These are phyloP conservation scores for Kazachstania africana DNA, from an alignment of 805 yeast species.

Conservation along the genomic window DNA sequence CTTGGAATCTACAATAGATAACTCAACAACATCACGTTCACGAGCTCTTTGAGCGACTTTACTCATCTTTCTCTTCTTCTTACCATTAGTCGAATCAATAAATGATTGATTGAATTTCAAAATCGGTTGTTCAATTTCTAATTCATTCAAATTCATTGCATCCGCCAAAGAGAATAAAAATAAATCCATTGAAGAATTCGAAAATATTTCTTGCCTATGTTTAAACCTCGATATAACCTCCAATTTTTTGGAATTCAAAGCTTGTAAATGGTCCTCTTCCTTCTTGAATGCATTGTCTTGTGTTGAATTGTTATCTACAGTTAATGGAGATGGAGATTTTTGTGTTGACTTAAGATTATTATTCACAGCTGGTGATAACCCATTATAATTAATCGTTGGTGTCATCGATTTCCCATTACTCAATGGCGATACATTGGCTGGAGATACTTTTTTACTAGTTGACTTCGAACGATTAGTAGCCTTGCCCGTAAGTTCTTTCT, in stretches of 20 bases:
- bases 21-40: slow-evolving; percentile 22
- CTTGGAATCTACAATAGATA: slow-evolving; percentile 14
- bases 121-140: slow-evolving; percentile 16
- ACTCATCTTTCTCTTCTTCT: slow-evolving; percentile 16
- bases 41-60: slow-evolving; percentile 23
- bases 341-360: too few species aligned
- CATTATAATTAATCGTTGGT: too few species aligned
- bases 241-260: slow-evolving; percentile 18
- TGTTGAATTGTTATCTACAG: not conserved
- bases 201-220: slow-evolving; percentile 25
- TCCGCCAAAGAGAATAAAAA: slow-evolving; percentile 25
- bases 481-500: slow-evolving; percentile 1
- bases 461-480: slow-evolving; percentile 4
- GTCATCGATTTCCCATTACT: too few species aligned
- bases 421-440: too few species aligned
- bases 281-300: slow-evolving; percentile 18
- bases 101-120: slow-evolving; percentile 12
- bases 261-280: slow-evolving; percentile 22
- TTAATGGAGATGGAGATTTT: slow-evolving; percentile 14
- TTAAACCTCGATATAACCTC: slow-evolving; percentile 25
- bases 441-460: slow-evolving; percentile 7
- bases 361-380: too few species aligned
- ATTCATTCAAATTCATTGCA: slow-evolving; percentile 22
- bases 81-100: slow-evolving; percentile 24
- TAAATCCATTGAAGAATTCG: slow-evolving; percentile 21